These are phyloP conservation scores for Clitoria ternatea DNA, from an alignment of 306 rosid genomes.

Conservation along the genomic window DNA sequence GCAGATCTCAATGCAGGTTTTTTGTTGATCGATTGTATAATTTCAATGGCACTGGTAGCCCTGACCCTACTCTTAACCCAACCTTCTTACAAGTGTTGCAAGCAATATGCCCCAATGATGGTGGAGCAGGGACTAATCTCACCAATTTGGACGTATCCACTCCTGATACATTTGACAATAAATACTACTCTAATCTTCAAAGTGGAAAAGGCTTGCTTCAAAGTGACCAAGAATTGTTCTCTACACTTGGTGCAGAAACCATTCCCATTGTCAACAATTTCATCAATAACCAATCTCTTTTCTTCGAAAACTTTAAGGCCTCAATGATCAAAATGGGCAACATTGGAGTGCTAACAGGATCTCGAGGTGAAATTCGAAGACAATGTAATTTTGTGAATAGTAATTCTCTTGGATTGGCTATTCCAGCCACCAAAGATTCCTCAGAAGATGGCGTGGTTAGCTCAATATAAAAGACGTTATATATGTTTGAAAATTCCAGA, in stretches of 20 bases:
- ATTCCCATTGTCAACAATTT: constrained; percentile 25
- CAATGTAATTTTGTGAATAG: constrained; percentile 38
- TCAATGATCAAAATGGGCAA: constrained; percentile 47
- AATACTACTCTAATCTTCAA: constrained; percentile 35
- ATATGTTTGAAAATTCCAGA: neutral
- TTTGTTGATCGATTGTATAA: constrained; percentile 24
- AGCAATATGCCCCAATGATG: constrained; percentile 27
- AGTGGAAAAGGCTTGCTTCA: constrained; percentile 28
- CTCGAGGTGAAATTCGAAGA: constrained; percentile 32
- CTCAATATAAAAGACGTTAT: constrained; percentile 14
- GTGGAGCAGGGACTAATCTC: constrained; percentile 25
- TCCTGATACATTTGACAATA: constrained; percentile 31
- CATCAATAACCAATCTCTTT: constrained; percentile 9
- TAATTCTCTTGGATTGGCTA: neutral
- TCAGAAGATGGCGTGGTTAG: constrained; percentile 13
- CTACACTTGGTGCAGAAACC: constrained; percentile 22
- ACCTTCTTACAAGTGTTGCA: constrained; percentile 6
- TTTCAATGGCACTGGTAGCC: constrained; percentile 10
- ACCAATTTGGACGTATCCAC: constrained; percentile 39
- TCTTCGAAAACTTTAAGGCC: constrained; percentile 26
- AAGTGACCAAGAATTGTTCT: constrained; percentile 35
- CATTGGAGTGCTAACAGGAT: constrained; percentile 29
- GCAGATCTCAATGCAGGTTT: constrained; percentile 27
- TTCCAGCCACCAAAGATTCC: neutral
- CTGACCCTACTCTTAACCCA: constrained; percentile 40